Evolutionary conservation across 116 monocot species (phyloP).

Genomic region (Dioscorea cayenensis): DNA sequence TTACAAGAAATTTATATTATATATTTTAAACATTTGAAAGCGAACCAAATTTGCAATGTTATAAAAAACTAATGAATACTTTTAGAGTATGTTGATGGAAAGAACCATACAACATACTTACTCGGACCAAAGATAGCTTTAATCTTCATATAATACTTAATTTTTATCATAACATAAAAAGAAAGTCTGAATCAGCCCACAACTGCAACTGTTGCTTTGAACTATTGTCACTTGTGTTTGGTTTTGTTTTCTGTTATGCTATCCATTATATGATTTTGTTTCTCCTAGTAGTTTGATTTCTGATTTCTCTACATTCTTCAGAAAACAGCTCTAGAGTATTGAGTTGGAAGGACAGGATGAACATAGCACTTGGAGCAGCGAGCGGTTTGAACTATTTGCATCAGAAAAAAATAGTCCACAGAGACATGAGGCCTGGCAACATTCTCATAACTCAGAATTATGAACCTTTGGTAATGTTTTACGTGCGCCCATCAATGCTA

Average conservation of each 20-base stretch:
- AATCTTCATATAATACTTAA: no score
- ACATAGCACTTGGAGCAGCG: conserved; percentile 33
- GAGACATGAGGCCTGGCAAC: conserved; percentile 46
- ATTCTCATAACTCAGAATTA: conserved; percentile 30
- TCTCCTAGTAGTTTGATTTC: not conserved
- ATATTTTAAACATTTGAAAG: no score
- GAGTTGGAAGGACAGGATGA: conserved; percentile 35
- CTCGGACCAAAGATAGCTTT: no score
- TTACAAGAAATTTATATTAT: no score
- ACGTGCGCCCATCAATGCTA: not conserved
- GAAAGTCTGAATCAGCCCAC: no score
- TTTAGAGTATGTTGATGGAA: no score
- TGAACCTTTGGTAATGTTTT: conserved; percentile 32
- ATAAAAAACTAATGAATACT: no score
- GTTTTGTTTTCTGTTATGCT: not conserved
- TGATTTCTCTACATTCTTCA: conserved; percentile 9
- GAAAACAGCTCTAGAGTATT: conserved; percentile 14
- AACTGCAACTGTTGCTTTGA: no score
- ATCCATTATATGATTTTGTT: not conserved
- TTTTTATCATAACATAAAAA: no score
- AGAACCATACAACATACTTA: no score
- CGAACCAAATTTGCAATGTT: no score
- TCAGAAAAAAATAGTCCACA: conserved; percentile 34
- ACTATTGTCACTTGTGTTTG: no score
- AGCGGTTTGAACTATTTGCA: conserved; percentile 44